These are phyloP conservation scores for Tolypocladium sp. DNA, from an alignment of 2,329 filamentous ascomycete genomes.

Conservation along the genomic window DNA sequence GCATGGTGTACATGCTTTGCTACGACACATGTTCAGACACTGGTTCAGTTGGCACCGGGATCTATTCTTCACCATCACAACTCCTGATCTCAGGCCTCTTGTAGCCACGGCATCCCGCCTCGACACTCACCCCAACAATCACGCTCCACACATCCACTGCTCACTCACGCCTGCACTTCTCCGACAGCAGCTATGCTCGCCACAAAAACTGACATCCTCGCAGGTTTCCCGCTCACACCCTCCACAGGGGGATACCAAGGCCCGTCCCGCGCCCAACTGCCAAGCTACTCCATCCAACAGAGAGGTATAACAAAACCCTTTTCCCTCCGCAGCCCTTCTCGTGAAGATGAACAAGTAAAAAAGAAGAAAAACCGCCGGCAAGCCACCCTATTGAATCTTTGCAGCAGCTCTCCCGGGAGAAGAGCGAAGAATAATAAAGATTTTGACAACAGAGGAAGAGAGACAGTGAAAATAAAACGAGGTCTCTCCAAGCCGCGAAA, in stretches of 20 bases:
- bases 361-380: background rate
- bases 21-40: background rate
- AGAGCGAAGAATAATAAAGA: background rate
- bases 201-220: background rate
- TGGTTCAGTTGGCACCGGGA: background rate
- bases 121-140: too few relatives aligned
- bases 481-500: background rate
- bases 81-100: background rate
- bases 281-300: conserved; percentile 1
- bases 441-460: background rate
- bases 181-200: background rate
- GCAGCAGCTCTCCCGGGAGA: background rate
- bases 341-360: background rate
- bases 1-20: too few relatives aligned
- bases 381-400: background rate
- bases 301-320: conserved; percentile 1
- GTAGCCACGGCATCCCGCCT: background rate
- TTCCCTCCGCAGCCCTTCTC: background rate
- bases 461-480: background rate
- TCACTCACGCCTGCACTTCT: background rate
- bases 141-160: background rate
- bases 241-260: background rate
- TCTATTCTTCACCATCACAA: background rate
- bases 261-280: background rate
- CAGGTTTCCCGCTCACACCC: background rate